Base-by-base conservation (phyloP, 371 early-diverging fungal genomes). In the Saksenaea vasiformis region DNA sequence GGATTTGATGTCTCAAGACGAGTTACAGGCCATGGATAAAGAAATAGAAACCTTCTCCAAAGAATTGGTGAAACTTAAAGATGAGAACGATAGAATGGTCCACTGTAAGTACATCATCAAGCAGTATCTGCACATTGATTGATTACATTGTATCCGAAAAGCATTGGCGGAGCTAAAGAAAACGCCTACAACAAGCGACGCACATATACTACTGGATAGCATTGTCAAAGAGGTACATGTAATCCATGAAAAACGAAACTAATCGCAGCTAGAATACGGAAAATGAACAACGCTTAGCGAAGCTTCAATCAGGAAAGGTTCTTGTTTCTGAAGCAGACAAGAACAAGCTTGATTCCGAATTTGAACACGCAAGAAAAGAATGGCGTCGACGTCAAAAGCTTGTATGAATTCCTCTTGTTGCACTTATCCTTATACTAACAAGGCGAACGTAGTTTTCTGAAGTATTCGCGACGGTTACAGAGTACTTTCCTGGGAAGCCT, bases 321-420 rank as follows among this genome's bases (percentile, higher is more conserved):
- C 56, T 59, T 3, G 37, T 68, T 7, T 11, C 56, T 0, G 59
- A 54, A 8, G 61, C 55, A 31, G 64, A 64, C 14, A 34, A 26
- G 34, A 51, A 22, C 38, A 55, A 31, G 9, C 56, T 68, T 14
- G 51, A 63, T 34, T 11, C 35, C 5, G 57, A 60, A 15, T 56
- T 37, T 60, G 51, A 58, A 7, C 8, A 5, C 2, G 37, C 26
- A 34, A 7, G 58, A 11, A 63, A 64, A 37, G 68, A 55, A 51
- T 68, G 68, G 64, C 60, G 61, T n/a, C 44, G 15, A 14, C 34
- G 68, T 19, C 68, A 64, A 15, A 68, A 57, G 38, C 34, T 64
- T 34, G 68, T 68, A 64, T 14, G 54, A 1, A 11, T 28, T 24
- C 11, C 22, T 22, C 10, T 47, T 5, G 7, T 1, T 44, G 44